Conservation (phyloP, 169 alveolate genomes). For the Cryptosporidium meleagridis region DNA sequence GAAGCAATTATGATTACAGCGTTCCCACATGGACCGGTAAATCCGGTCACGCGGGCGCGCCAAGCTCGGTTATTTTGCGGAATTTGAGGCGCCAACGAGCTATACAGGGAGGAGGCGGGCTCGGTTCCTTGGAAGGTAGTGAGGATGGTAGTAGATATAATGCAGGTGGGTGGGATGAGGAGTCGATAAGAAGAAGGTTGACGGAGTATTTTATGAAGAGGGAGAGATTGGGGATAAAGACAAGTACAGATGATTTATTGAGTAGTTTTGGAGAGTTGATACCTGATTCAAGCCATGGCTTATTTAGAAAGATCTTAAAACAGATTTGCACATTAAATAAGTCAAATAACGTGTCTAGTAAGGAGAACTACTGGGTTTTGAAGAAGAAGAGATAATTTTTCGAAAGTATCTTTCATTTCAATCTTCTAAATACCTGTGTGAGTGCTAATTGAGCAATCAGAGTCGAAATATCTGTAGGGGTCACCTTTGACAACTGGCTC, state of each 20-base stretch:
- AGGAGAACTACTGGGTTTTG: conserved; percentile 37
- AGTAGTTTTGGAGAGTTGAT: conserved; percentile 50
- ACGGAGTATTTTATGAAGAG: conserved; percentile 49
- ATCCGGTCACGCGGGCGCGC: conserved; percentile 78
- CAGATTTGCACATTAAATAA: conserved; percentile 23
- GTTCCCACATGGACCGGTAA: conserved; percentile 80
- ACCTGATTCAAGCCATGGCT: conserved; percentile 42
- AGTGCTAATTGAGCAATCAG: conserved; percentile 68
- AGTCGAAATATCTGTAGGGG: conserved; percentile 58
- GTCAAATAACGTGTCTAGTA: neutral
- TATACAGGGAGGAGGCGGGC: neutral
- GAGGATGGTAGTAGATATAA: neutral
- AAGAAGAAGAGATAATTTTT: neutral
- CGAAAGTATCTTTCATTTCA: neutral
- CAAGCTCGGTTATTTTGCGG: conserved; percentile 50
- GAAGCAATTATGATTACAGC: conserved; percentile 31
- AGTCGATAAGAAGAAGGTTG: conserved; percentile 35
- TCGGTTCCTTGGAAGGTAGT: neutral
- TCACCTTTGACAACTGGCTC: conserved; percentile 12
- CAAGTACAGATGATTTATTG: conserved; percentile 63
- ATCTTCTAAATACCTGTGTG: conserved; percentile 30
- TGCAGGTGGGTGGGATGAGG: conserved; percentile 24
- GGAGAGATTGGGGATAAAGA: conserved; percentile 47
- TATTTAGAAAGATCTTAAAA: conserved; percentile 40
- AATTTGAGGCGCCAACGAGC: conserved; percentile 30